These are phyloP conservation scores for Stephania japonica DNA, from an alignment of 164 flowering plant species.

Conservation along the genomic window DNA sequence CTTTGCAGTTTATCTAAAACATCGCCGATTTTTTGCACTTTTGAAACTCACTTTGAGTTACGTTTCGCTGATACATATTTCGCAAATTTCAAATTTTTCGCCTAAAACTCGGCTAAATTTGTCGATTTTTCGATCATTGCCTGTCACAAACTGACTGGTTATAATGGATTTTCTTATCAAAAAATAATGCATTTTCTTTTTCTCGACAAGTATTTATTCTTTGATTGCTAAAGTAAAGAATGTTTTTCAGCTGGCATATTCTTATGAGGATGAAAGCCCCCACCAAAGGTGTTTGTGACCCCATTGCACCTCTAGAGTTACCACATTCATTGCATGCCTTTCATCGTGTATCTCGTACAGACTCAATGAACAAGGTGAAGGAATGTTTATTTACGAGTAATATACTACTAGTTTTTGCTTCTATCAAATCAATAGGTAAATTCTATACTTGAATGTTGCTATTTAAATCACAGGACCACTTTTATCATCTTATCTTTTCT, in stretches of 20 bases:
- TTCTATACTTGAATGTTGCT: neutral
- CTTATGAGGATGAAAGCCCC: constrained; percentile 81
- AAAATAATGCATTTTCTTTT: neutral
- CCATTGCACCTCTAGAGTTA: constrained; percentile 76
- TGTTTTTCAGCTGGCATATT: constrained; percentile 74
- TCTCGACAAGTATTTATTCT: neutral
- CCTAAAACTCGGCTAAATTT: too few species aligned
- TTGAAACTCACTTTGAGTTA: too few species aligned
- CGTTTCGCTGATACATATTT: too few species aligned
- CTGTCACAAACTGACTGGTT: neutral
- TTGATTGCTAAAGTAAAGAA: constrained; percentile 1
- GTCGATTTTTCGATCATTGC: too few species aligned
- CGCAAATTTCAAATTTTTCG: too few species aligned
- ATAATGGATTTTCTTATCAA: neutral
- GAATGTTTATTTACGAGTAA: neutral
- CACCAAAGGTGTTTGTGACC: constrained; percentile 62
- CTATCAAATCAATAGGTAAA: neutral
- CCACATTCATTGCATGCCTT: constrained; percentile 93
- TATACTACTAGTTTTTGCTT: neutral
- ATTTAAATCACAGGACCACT: neutral
- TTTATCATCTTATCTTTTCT: neutral
- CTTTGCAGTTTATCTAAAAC: too few species aligned
- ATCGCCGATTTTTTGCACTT: too few species aligned
- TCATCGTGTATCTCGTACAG: constrained; percentile 60
- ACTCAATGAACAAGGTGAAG: constrained; percentile 54